Evolutionary conservation across 2,329 filamentous ascomycete species (phyloP).

Genomic region (Trichoderma semiorbis): DNA sequence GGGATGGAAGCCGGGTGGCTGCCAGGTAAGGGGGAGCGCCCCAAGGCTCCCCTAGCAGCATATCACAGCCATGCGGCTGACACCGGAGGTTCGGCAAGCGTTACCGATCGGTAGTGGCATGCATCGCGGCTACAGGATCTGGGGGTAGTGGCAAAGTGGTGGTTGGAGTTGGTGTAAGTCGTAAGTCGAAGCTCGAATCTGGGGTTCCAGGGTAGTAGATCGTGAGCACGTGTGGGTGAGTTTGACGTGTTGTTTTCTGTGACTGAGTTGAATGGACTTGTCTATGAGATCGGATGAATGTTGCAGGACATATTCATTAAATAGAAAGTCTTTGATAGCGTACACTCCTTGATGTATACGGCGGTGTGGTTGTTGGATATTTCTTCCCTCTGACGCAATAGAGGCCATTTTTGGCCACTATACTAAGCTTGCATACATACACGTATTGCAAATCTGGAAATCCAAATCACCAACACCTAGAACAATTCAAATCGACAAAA

Average conservation of each 20-base stretch:
- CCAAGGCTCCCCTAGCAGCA: background rate
- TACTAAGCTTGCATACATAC: background rate
- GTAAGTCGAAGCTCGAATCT: background rate
- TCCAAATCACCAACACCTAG: background rate
- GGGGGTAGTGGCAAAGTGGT: background rate
- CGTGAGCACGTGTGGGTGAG: background rate
- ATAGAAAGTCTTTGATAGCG: background rate
- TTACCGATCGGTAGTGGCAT: background rate
- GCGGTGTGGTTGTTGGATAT: background rate
- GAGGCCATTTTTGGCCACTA: background rate
- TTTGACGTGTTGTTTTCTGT: background rate
- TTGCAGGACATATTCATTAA: background rate
- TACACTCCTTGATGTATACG: background rate
- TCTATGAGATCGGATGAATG: background rate
- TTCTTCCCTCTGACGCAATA: background rate
- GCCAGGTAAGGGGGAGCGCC: background rate
- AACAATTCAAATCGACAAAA: background rate
- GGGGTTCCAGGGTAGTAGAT: conserved; percentile 1
- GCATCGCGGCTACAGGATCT: background rate
- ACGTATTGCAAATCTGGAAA: background rate
- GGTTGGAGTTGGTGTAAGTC: background rate
- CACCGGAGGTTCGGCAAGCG: background rate
- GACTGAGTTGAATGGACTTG: background rate
- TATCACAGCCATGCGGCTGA: background rate
- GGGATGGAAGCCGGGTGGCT: background rate